A percentile compares a stretch with the other conserved stretches of the same genome.
phyloP scores from a whole-genome alignment of 257 asterid species.

The Capsicum chinense region DNA sequence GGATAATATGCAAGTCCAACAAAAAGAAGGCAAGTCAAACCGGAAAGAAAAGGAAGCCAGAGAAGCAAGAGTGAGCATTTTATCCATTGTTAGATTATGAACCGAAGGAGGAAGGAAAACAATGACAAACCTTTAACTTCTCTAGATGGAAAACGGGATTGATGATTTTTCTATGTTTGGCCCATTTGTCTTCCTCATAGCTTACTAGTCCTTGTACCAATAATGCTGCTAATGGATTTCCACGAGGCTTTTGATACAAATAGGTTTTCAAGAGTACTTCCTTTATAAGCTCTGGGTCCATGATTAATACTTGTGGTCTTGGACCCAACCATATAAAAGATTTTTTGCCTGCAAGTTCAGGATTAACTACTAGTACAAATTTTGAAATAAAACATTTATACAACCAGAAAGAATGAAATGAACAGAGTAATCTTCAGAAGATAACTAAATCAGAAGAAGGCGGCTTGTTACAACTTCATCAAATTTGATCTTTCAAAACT shows the following conservation, averaged over 20 bases:
- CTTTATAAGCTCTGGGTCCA: conserved; percentile 54
- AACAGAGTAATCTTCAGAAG: not conserved
- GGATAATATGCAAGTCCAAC: not conserved
- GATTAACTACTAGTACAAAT: not conserved
- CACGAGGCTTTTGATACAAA: conserved; percentile 39
- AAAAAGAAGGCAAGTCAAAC: not conserved
- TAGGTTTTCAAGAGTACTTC: conserved; percentile 47
- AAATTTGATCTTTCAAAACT: not conserved
- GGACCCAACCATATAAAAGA: conserved; percentile 61
- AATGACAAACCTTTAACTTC: conserved; percentile 20
- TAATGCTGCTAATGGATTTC: conserved; percentile 48
- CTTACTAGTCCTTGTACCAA: conserved; percentile 44
- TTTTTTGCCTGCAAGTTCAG: conserved; percentile 44
- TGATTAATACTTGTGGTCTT: conserved; percentile 44
- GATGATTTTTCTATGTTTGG: conserved; percentile 62
- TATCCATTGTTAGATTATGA: not conserved
- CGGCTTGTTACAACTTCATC: not conserved
- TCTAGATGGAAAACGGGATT: conserved; percentile 25
- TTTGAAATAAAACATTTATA: not conserved
- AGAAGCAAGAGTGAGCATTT: not conserved
- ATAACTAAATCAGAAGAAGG: not conserved
- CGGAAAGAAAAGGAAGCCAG: not conserved
- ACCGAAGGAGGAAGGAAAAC: not conserved
- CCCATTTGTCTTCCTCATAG: conserved; percentile 58
- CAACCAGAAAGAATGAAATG: not conserved